Evolutionary conservation across 257 asterid species (phyloP), one percentile per base, ranked within the genome.

Genomic region (Solanum sejunctum): DNA sequence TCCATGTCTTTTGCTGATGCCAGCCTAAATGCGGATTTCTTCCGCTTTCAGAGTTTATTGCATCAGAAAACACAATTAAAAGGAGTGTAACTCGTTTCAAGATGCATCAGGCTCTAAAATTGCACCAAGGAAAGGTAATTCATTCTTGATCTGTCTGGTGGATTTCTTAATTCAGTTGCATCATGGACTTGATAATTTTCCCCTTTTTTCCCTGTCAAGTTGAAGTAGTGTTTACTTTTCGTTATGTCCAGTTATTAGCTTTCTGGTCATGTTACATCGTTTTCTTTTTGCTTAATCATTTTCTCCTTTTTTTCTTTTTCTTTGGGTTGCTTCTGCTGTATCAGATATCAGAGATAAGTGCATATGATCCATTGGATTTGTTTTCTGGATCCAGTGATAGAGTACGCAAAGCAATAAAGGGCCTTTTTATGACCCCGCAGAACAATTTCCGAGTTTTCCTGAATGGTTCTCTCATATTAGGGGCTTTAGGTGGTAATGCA

Each of bases 1-100:
- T 67, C 61, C 66, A 64, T 85, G 57, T 84, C 21, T 79, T 85
- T 88, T 81, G 84, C 64, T 80, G 78, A 85, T 75, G 69, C 90
- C 94, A 96, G 99, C 99, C 99, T 73, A 97, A 97, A 89, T 89
- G 96, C 80, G 98, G 98, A 85, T 93, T 93, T 85, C 94, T 95
- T 90, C 97, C 99, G 4, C 64, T 47, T 58, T 93, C 99, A 32
- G 91, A 95, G 87, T 97, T 91, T 85, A 95, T 97, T 57, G 88
- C 91, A 10, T 92, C 93, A 88, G 92, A 87, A 84, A 94, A 92
- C 87, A 94, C 90, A 3, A 87, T 94, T 12, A 94, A 97, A 91
- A 94, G 84, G 90, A 93, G 93, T 36, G 83, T 87, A 54, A 79
- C 92, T 87, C 98, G 99, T 84, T 97, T 97, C 84, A 87, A 88